Base-by-base conservation (phyloP, 805 yeast genomes). In the Saccharomycopsis schoenii region DNA sequence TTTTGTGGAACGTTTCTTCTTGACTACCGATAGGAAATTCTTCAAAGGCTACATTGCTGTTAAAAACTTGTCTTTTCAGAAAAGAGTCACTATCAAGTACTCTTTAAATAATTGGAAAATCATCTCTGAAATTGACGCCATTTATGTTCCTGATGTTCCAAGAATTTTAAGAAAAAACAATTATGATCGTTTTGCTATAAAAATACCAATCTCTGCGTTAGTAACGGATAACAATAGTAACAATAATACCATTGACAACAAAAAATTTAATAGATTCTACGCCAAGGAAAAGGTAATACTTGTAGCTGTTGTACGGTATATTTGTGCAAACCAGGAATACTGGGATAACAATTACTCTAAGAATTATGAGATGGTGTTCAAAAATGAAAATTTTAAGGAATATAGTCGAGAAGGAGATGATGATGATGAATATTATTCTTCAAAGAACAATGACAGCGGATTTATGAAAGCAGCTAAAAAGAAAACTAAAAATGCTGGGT, bases 41-140 rank as follows among this genome's bases (percentile, higher is more conserved):
- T 73, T 92, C 15, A 70, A 82, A 58, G 97, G 97, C 1, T 84
- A 84, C 59, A 76, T 92, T 55, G 88, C 93, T 1, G 97, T 88
- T 34, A 81, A 83, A 67, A 93, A 92, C 73, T 59, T 89, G 4
- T 77, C 86, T 11, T 92, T 77, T 72, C 79, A 82, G 41, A 92
- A 92, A 71, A 69, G 73, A 34, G 86, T 93, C 19, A 79, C 82
- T 15, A 79, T 88, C 15, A 77, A 91, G 60, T 92, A 89, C 73
- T 83, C 97, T 0, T 76, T 84, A 65, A 90, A 93, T 70, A 74
- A 78, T 67, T 92, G 98, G 98, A 75, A 74, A 52, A 85, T 96
- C 0, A 82, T 85, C 24, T 77, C 83, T 51, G 93, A 88, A 69
- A 80, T 86, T 39, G 83, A 83, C 51, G 87, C 92, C 3, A 65